Evolutionary conservation across 1,284 basidiomycete genomes (phyloP), one percentile per base, ranked within the genome.

Genomic region (Apiotrichum akiyoshidainum): DNA sequence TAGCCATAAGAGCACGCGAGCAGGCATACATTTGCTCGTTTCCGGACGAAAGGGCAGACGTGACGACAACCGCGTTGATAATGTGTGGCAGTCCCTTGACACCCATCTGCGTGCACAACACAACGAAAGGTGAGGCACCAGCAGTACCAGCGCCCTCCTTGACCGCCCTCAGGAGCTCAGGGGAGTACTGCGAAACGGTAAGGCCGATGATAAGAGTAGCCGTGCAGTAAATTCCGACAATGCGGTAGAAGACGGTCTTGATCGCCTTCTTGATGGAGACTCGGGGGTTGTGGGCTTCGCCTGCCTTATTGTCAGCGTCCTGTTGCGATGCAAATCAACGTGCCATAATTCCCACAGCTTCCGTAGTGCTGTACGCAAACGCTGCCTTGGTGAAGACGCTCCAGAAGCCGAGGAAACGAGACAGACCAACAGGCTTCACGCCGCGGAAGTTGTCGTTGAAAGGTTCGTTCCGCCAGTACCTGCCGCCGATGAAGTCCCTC

Each of bases 111-210:
- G 83, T 69, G 63, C 72, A 71, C 54, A 71, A 89, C 65, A 92
- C 88, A 59, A 92, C 89, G 73, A 90, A 92, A 0, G 89, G 90
- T 13, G 87, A 89, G 4, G 84, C 83, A 5, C 84, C 83, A 46
- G 89, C 89, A 35, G 83, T 87, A 17, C 83, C 65, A 46, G 65
- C 82, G 53, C 71, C 72, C 49, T 87, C 78, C 59, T 82, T 75
- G 31, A 92, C 82, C n/a, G 82, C 74, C 0, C 76, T 67, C 35
- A 83, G 72, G 12, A 59, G 57, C 68, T 69, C 21, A 75, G 80
- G 57, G 26, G 65, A 80, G 81, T 49, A 19, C 48, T 59, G 57
- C 19, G n/a, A 21, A 22, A 91, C 81, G 52, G 58, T 59, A 44
- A 60, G 60, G 19, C 61, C 57, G 44, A 59, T 63, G 45, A 59